Evolutionary conservation across 2,329 filamentous ascomycete species (phyloP).

Genomic region (Penicillium sp.): DNA sequence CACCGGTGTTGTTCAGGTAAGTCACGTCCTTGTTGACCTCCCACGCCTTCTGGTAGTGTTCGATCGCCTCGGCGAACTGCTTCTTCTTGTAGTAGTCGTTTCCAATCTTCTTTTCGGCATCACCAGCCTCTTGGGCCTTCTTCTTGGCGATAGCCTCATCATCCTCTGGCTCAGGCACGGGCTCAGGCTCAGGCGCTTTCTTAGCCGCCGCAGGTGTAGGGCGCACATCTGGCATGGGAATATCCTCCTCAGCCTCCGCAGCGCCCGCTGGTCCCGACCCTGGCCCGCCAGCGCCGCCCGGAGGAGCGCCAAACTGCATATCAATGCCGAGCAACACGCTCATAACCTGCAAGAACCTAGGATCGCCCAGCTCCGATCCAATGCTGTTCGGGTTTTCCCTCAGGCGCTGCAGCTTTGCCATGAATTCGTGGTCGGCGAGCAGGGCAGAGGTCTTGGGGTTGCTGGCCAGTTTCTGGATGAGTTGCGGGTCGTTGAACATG

Average conservation of each 20-base stretch:
- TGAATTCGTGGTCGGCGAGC: constrained; percentile 80
- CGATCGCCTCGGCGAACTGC: constrained; percentile 90
- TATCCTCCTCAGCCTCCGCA: constrained; percentile 64
- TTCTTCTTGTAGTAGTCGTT: constrained; percentile 98
- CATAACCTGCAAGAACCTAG: constrained; percentile 88
- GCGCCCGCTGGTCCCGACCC: constrained; percentile 36
- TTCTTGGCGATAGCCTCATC: constrained; percentile 80
- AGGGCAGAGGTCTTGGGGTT: constrained; percentile 89
- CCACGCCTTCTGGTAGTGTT: constrained; percentile 94
- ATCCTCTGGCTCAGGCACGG: constrained; percentile 64
- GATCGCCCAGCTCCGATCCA: constrained; percentile 79
- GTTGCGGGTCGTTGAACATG: constrained; percentile 90
- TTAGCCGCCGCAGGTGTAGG: constrained; percentile 47
- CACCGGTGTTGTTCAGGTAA: constrained; percentile 93
- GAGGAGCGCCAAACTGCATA: constrained; percentile 66
- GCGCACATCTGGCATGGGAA: constrained; percentile 71
- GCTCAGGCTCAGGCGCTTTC: constrained; percentile 58
- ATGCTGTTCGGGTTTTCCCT: constrained; percentile 76
- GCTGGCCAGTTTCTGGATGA: constrained; percentile 82
- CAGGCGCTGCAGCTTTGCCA: constrained; percentile 80
- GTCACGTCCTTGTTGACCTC: constrained; percentile 93
- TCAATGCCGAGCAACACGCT: constrained; percentile 91
- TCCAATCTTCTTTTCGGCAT: constrained; percentile 89
- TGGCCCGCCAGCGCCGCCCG: constrained; percentile 40
- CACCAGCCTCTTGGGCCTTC: constrained; percentile 87